These are phyloP conservation scores for Talaromyces sp. DNA, from an alignment of 2,329 filamentous ascomycete species.

Conservation along the genomic window DNA sequence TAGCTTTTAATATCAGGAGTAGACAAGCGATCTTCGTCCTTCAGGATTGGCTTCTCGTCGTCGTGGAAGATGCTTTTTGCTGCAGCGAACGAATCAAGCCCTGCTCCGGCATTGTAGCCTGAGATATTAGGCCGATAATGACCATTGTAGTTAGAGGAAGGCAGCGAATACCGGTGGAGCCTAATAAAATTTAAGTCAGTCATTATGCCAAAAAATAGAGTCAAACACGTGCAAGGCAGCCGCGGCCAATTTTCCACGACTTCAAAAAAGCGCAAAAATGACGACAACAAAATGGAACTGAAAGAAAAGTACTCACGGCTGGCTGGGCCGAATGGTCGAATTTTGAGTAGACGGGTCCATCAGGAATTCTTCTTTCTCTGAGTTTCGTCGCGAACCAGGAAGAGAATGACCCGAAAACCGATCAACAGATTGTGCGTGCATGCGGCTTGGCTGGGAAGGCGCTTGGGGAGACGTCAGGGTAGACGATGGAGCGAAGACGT, in stretches of 20 bases:
- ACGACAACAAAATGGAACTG: neutral
- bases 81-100: constrained; percentile 81
- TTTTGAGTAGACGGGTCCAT: constrained; percentile 48
- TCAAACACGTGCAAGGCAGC: neutral
- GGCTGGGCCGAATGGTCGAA: constrained; percentile 70
- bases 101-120: constrained; percentile 38
- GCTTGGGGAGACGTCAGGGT: constrained; percentile 75
- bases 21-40: constrained; percentile 54
- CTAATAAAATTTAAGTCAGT: constrained; percentile 35
- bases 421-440: constrained; percentile 52
- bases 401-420: constrained; percentile 81
- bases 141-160: constrained; percentile 59
- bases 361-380: constrained; percentile 82
- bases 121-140: constrained; percentile 34
- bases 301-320: constrained; percentile 67
- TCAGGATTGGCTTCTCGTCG: constrained; percentile 59
- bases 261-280: neutral
- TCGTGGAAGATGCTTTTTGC: constrained; percentile 85
- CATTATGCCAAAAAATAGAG: neutral
- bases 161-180: constrained; percentile 91
- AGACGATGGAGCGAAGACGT: constrained; percentile 64
- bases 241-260: too few relatives aligned
- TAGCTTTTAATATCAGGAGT: constrained; percentile 70
- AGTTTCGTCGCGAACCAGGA: constrained; percentile 83
- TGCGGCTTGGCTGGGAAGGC: constrained; percentile 53